Evolutionary conservation across 176 grass and related monocot species (phyloP).

Genomic region (Luzula sylvatica): DNA sequence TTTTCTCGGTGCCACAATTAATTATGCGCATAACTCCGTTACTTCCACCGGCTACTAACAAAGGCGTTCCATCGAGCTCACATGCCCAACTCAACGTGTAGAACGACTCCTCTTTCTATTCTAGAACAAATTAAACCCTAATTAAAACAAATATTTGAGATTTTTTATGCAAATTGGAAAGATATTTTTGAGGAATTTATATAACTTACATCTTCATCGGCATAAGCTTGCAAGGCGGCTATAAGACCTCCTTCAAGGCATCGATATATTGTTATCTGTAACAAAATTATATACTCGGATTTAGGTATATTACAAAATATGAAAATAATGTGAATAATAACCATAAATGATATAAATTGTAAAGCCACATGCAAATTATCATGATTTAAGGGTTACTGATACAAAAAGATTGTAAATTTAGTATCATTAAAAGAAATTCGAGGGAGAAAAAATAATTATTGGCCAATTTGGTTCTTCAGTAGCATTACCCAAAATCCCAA

Average conservation of each 20-base stretch:
- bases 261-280: conserved; percentile 73
- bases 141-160: background rate
- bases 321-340: background rate
- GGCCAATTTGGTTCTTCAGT: too few species aligned
- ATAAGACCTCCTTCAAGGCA: conserved; percentile 65
- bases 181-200: background rate
- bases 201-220: conserved; percentile 67
- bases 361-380: too few species aligned
- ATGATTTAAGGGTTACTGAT: too few species aligned
- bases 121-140: conserved; percentile 20
- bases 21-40: conserved; percentile 69
- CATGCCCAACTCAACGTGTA: conserved; percentile 89
- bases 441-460: too few species aligned
- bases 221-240: conserved; percentile 60
- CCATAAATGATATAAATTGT: too few species aligned
- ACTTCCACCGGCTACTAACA: conserved; percentile 73
- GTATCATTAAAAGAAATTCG: too few species aligned
- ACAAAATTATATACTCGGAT: conserved; percentile 14
- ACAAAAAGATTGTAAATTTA: too few species aligned
- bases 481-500: too few species aligned
- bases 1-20: conserved; percentile 59
- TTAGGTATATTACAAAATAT: background rate
- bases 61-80: conserved; percentile 44
- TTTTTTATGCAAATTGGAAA: conserved; percentile 10
- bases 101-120: conserved; percentile 77